Evolutionary conservation across 768 basidiomycete genomes (phyloP), one percentile per base, ranked within the genome.

Genomic region (Fistulinella prunicolor): DNA sequence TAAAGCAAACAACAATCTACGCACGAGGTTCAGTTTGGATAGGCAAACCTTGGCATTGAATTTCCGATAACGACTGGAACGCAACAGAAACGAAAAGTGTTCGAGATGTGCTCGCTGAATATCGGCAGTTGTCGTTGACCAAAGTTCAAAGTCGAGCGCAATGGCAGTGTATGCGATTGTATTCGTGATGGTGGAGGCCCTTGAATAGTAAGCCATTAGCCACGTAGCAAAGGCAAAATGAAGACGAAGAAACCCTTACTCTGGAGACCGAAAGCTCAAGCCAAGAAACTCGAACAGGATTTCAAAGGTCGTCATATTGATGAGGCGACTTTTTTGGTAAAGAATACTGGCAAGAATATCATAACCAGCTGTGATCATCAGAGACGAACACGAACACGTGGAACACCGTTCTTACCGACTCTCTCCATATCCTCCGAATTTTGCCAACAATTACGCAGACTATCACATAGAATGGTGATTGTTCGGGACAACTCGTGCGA

Each of bases 391-490:
- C 23, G 17, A 46, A 42, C n/a, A 32, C 2, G 38, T 35, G 30
- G 6, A 40, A 26, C 16, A n/a, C 14, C n/a, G 4, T 12, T 74
- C 86, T 59, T 57, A 93, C 92, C 82, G 45, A 93, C 69, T 28
- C 85, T 75, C 61, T 95, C 94, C 85, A 94, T 92, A 56, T 96
- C 94, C 61, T 94, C 94, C 29, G 89, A 94, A 59, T 91, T 92
- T 58, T 89, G 81, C 94, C 94, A 97, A 57, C 82, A 89, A 55
- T 87, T 85, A 54, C 81, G 81, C 38, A 96, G 64, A 3, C 86
- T 81, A 56, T 94, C 91, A 9, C 81, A 77, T 19, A 95, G 66
- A 22, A 94, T 80, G 4, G 82, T 72, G 6, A 94, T 65, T 0
- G 89, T 77, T 14, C 84, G 72, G 1, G 86, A 87, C 3, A 95